A percentile compares a stretch with the other conserved stretches of the same genome.
Conservation (phyloP, 371 early-diverging fungal species). For the Mucor saturninus region DNA sequence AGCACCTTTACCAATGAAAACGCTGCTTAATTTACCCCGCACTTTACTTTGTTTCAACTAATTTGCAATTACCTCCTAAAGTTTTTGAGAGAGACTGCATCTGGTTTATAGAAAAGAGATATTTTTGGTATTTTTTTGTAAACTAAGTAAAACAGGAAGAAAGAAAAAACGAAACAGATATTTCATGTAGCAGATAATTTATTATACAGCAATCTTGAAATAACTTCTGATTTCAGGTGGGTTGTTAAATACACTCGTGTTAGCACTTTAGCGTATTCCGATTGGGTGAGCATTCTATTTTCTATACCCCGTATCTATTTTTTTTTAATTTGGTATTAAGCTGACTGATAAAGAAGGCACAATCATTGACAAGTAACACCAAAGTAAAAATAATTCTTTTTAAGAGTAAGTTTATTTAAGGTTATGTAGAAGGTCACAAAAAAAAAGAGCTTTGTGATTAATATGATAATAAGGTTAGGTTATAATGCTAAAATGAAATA, state of each 20-base stretch:
- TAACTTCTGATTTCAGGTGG: slow-evolving; percentile 20
- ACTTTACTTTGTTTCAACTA: not conserved
- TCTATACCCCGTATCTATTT: not conserved
- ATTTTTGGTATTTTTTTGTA: not conserved
- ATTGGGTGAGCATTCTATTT: slow-evolving; percentile 2
- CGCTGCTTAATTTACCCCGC: slow-evolving; percentile 5
- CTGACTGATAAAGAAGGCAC: not conserved
- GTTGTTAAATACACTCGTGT: slow-evolving; percentile 1
- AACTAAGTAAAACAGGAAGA: slow-evolving; percentile 3
- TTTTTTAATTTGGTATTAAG: no score
- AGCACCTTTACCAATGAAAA: slow-evolving; percentile 5
- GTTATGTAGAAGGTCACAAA: not conserved
- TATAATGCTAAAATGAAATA: not conserved
- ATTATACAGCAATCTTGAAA: not conserved
- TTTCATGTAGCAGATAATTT: slow-evolving; percentile 6
- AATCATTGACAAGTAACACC: not conserved
- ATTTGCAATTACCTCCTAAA: slow-evolving; percentile 10
- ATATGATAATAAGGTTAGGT: not conserved
- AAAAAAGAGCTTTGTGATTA: not conserved
- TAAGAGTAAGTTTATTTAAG: not conserved
- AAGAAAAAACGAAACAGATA: slow-evolving; percentile 6
- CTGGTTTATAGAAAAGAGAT: not conserved
- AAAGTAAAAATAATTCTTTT: not conserved
- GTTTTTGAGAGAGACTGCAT: slow-evolving; percentile 26
- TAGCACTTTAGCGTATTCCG: slow-evolving; percentile 5